Evolutionary conservation across 2,329 filamentous ascomycete species (phyloP).

Genomic region (Stromatinia cepivora): DNA sequence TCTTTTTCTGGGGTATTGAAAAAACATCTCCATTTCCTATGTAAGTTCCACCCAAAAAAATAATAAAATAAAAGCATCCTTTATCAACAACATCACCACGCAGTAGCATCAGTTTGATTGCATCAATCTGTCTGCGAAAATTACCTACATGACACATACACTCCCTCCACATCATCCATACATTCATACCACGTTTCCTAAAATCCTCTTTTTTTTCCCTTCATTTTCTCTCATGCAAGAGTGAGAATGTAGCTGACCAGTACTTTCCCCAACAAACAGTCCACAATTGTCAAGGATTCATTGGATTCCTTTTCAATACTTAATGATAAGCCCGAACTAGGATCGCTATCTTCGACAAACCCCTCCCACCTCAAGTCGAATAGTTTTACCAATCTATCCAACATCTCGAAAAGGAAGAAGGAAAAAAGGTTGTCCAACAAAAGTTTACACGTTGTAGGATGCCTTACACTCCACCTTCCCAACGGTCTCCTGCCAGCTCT

Average conservation of each 20-base stretch:
- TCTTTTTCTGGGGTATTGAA: conserved; percentile 11
- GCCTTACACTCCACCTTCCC: conserved; percentile 84
- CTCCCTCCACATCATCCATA: conserved; percentile 22
- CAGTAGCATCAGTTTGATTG: conserved; percentile 14
- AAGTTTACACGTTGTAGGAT: conserved; percentile 50
- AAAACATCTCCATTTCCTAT: conserved; percentile 1
- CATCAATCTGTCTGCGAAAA: conserved; percentile 24
- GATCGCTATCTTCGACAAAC: conserved; percentile 27
- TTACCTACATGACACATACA: conserved; percentile 24
- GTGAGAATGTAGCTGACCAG: conserved; percentile 32
- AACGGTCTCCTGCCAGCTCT: conserved; percentile 62
- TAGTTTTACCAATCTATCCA: conserved; percentile 24
- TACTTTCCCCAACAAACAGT: conserved; percentile 28
- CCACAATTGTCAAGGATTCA: conserved; percentile 24
- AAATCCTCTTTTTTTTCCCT: conserved; percentile 24
- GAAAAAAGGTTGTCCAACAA: conserved; percentile 1
- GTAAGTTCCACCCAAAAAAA: not conserved
- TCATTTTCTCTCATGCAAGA: conserved; percentile 2
- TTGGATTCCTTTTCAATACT: conserved; percentile 20
- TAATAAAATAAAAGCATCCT: conserved; percentile 11
- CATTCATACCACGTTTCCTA: conserved; percentile 19
- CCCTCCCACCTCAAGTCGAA: conserved; percentile 27
- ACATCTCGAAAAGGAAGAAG: not conserved
- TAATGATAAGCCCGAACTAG: conserved; percentile 33
- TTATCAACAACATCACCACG: conserved; percentile 29